Percentiles rank a stretch among this genome's conserved stretches.
phyloP scores from a whole-genome alignment of 169 alveolate genomes.

The Babesia divergens region DNA sequence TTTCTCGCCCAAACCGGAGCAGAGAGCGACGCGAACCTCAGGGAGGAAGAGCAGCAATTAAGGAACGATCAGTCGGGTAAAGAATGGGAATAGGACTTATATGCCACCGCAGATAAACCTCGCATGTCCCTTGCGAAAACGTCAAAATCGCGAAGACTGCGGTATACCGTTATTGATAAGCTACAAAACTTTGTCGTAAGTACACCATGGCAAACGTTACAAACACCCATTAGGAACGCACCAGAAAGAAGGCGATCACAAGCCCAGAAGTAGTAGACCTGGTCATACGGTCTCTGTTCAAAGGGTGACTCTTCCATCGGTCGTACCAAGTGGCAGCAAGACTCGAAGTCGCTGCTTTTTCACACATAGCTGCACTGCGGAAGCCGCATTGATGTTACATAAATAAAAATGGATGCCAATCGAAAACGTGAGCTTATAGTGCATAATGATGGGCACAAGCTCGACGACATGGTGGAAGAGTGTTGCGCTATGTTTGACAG shows the following conservation, averaged over 20 bases:
- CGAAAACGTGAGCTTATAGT: conserved; percentile 3
- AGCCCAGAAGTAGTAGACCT: conserved; percentile 44
- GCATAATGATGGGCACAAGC: conserved; percentile 4
- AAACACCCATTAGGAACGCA: conserved; percentile 34
- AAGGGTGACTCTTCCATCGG: neutral
- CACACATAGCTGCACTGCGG: neutral
- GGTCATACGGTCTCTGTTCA: conserved; percentile 43
- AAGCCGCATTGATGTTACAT: no score
- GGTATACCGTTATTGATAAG: conserved; percentile 50
- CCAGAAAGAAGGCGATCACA: conserved; percentile 15
- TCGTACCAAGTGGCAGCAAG: neutral
- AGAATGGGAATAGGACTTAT: neutral
- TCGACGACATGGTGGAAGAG: conserved; percentile 17
- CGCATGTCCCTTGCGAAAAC: conserved; percentile 48
- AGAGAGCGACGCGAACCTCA: conserved; percentile 39
- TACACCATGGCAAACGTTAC: neutral
- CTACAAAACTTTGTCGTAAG: conserved; percentile 60
- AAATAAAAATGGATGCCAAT: neutral
- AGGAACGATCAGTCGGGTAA: conserved; percentile 36
- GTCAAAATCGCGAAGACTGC: conserved; percentile 36
- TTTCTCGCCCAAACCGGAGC: conserved; percentile 32
- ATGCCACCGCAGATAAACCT: conserved; percentile 27
- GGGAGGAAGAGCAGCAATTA: conserved; percentile 48
- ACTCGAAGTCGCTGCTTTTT: neutral
- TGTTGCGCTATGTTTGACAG: conserved; percentile 6